Base-by-base conservation (phyloP, 345 rosid genomes). In the Mangifera indica region DNA sequence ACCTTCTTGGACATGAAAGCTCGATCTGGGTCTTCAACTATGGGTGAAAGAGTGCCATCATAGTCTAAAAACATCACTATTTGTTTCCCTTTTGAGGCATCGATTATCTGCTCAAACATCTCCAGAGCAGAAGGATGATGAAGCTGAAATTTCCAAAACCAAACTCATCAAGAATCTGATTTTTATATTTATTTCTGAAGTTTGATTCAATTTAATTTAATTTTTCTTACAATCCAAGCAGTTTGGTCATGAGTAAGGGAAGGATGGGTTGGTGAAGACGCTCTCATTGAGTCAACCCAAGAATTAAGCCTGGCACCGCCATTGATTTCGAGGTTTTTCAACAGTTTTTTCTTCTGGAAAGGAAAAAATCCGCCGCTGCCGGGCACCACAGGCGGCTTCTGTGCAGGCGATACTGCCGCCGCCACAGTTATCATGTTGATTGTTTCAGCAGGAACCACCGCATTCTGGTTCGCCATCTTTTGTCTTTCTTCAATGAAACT, bases 1-100 rank as follows among this genome's bases (percentile, higher is more conserved):
- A 91, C 98, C 91, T 92, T 85, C 25, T 71, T 84, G 71, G 98
- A 88, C 98, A 94, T 92, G 86, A 86, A 94, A 77, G 98, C 98
- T 78, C 78, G 76, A 64, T 94, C 98, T 5, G 98, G 98, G 65
- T 94, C 92, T 44, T 87, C 87, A 17, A 94, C 98, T 46, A 94
- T 94, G 18, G 98, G 98, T 1, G 98, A 94, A 59, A 94, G 97
- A 18, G 98, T 94, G 54, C 98, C 98, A 53, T 94, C 98, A 22
- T 94, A 94, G 51, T 94, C 98, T 44, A 94, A 81, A 73, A 94
- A 94, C 97, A 94, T 87, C 10, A 90, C 97, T 14, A 94, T 90
- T 63, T 94, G 88, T 74, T 94, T 94, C 69, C 97, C 98, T 68
- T 60, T 74, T 0, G 98, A 89, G 57, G 85, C 87, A 58, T 84